Evolutionary conservation across 2,329 filamentous ascomycete species (phyloP), one percentile per base, ranked within the genome.

Genomic region (Chaetomium sp.): DNA sequence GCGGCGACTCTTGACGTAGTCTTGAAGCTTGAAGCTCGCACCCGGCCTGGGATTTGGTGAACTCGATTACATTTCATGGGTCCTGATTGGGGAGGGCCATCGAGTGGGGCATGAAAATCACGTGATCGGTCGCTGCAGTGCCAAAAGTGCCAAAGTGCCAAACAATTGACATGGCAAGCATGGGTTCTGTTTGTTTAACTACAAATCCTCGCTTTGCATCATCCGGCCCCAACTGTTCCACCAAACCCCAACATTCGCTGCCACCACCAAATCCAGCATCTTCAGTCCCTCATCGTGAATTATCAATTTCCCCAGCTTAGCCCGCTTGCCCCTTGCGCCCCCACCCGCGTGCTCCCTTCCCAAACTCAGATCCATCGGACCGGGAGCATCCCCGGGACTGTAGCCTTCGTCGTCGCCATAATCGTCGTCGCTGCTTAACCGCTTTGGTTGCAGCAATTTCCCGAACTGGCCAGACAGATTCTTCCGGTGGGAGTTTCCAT

Each of bases 261-360:
- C 89, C 19, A 99, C 89, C 0, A 95, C 77, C 56, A 99, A 71
- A 75, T 99, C 94, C 65, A 97, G 72, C 92, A 99, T 97, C 75
- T 95, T 95, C 61, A 95, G 73, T 0, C 94, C 94, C 65, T 95
- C 91, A 54, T 92, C 85, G 64, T 91, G 83, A 40, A 99, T 80
- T 51, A 97, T 90, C 51, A 99, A 74, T 72, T 97, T 99, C 0
- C 92, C 94, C 64, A 99, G 75, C 74, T 99, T 99, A 3, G 90
- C 91, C 65, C 89, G 83, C 69, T 89, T 91, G 0, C 92, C 92
- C 45, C 86, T 80, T 66, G 88, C 87, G 0, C 92, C 92, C 27
- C 92, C 92, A 1, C 92, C 92, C 0, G 91, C 91, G 54, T 81
- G 82, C 70, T 97, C 92, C 61, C 82, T 82, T 0, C 91, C 92